phyloP scores from a whole-genome alignment of 2,329 filamentous ascomycete species.

The Curvularia hawaiiensis region DNA sequence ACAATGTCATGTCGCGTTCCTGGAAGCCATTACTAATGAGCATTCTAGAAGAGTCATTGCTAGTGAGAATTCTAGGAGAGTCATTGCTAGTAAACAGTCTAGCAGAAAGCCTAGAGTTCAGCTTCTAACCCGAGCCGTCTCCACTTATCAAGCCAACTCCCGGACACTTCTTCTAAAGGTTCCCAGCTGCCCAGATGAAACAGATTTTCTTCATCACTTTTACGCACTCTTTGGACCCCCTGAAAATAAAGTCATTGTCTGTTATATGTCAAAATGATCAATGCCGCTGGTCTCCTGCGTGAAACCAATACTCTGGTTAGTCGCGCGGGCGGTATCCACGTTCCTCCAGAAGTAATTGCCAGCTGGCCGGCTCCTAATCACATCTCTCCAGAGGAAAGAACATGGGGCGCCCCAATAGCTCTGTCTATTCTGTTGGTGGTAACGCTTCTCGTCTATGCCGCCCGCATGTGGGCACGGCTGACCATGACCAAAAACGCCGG shows the following conservation, averaged over 20 bases:
- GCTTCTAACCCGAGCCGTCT: not conserved
- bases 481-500: not conserved
- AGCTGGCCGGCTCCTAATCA: not conserved
- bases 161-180: not conserved
- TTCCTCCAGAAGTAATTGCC: not conserved
- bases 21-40: not conserved
- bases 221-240: not conserved
- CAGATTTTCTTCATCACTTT: not conserved
- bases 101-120: not conserved
- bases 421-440: not conserved
- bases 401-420: not conserved
- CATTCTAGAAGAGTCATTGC: slow-evolving; percentile 1
- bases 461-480: not conserved
- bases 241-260: not conserved
- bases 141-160: not conserved
- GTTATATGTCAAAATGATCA: not conserved
- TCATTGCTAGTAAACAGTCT: not conserved
- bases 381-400: not conserved
- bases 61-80: slow-evolving; percentile 1
- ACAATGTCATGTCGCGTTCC: not conserved
- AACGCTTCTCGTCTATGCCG: not conserved
- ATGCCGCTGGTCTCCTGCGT: not conserved
- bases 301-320: not conserved
- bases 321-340: not conserved
- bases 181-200: not conserved